Evolutionary conservation across 495 filamentous ascomycete species (phyloP), one percentile per base, ranked within the genome.

Genomic region (Penicillium parvum): DNA sequence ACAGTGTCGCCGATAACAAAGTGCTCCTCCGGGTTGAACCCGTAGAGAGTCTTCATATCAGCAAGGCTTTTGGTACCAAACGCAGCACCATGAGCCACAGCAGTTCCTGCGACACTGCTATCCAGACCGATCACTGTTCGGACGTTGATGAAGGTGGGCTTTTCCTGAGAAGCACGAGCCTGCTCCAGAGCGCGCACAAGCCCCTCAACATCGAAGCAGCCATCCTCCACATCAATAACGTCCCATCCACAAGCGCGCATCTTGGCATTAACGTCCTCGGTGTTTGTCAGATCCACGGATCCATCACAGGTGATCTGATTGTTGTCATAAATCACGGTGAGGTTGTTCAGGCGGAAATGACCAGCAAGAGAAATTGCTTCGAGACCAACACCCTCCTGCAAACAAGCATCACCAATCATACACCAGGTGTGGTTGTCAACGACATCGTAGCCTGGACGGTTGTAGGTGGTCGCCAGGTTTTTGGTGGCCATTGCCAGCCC

Each of bases 291-390:
- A 37, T 81, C 77, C 7, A 75, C 69, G 0, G 65, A 66, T n/a
- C 79, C 78, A 41, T 82, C 77, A 49, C 76, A 81, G 11, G 76
- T 77, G 11, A 80, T 59, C 41, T 75, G 60, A 45, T 81, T 81
- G 54, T 81, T 76, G 49, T 80, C 75, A 41, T 75, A 78, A 14
- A 78, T 68, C 17, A 78, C 45, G 3, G 65, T 65, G 7, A 81
- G 55, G 37, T 78, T 76, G 49, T 73, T 60, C 7, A 79, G 58
- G 38, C 61, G 58, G 47, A 64, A 66, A 49, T 75, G 69, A 5
- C 76, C 77, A 1, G 75, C 77, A 1, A 77, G 61, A 4, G 69
- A 65, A 15, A 77, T 68, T 1, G 75, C 70, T 47, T 81, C 77
- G 7, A 73, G 62, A 5, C 52, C 76, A 7, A 81, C 73, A 9